Evolutionary conservation across 2,329 filamentous ascomycete genomes (phyloP).

Genomic region (Lasiodiplodia gonubiensis): DNA sequence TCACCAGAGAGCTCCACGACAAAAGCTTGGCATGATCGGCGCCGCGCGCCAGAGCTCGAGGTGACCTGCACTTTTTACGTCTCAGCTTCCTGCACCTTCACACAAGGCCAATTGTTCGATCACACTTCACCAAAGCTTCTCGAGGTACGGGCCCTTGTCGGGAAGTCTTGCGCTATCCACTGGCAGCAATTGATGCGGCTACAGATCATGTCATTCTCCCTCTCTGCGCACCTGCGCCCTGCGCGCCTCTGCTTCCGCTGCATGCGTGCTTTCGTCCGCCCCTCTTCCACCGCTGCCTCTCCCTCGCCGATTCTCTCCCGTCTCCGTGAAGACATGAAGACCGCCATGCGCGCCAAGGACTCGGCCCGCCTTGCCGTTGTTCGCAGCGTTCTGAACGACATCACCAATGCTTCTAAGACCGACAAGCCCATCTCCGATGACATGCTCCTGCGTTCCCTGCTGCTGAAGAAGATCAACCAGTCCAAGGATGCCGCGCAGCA

Average conservation of each 20-base stretch:
- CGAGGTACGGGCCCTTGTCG: not conserved
- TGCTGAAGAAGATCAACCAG: slow-evolving; percentile 67
- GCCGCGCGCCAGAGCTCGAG: not conserved
- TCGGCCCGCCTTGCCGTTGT: slow-evolving; percentile 69
- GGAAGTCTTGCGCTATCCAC: not conserved
- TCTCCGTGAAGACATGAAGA: slow-evolving; percentile 54
- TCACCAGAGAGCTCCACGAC: slow-evolving; percentile 12
- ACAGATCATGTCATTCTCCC: slow-evolving; percentile 19
- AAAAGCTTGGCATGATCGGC: slow-evolving; percentile 21
- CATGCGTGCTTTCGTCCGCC: slow-evolving; percentile 32
- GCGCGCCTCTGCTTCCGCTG: slow-evolving; percentile 34
- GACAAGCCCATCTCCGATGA: slow-evolving; percentile 72
- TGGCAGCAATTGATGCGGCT: not conserved
- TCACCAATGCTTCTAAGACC: slow-evolving; percentile 78
- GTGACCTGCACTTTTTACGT: slow-evolving; percentile 3
- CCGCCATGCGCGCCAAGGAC: slow-evolving; percentile 56
- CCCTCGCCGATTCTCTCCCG: slow-evolving; percentile 50
- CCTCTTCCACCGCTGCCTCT: slow-evolving; percentile 31
- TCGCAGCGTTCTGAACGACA: slow-evolving; percentile 70
- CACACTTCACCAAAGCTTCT: not conserved
- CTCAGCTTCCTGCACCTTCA: not conserved
- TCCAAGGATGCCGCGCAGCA: slow-evolving; percentile 66
- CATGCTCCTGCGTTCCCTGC: slow-evolving; percentile 69
- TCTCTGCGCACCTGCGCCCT: slow-evolving; percentile 19
- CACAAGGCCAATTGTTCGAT: slow-evolving; percentile 3